phyloP scores from a whole-genome alignment of 768 basidiomycete species.

The Symmetrospora coprosmae region DNA sequence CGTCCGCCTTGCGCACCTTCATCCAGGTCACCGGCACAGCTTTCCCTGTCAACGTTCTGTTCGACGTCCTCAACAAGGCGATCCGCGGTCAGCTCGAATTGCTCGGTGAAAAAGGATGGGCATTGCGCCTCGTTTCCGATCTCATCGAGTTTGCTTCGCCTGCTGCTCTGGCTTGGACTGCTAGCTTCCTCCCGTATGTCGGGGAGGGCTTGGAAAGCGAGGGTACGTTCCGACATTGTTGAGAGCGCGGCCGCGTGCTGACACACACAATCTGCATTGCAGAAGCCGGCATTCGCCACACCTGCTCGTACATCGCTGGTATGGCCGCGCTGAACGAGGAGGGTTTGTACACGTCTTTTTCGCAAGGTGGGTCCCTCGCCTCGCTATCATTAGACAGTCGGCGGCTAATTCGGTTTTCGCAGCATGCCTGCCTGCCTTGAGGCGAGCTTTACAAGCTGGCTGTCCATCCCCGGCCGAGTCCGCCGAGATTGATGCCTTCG shows the following conservation, averaged over 20 bases:
- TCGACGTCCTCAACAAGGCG: neutral
- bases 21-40: neutral
- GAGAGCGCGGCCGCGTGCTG: too few species aligned
- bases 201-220: neutral
- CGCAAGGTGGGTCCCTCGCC: neutral
- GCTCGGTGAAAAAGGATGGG: constrained; percentile 10
- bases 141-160: constrained; percentile 13
- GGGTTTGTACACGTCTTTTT: constrained; percentile 5
- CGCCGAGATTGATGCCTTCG: neutral
- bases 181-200: neutral
- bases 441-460: too few species aligned
- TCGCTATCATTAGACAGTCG: neutral
- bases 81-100: neutral
- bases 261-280: too few species aligned
- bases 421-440: too few species aligned
- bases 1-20: neutral
- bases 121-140: constrained; percentile 1
- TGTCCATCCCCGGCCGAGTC: too few species aligned
- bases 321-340: neutral
- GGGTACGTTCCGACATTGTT: neutral
- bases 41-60: constrained; percentile 6
- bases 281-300: neutral
- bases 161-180: constrained; percentile 3
- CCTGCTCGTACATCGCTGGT: constrained; percentile 5
- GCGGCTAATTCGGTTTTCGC: too few species aligned